These are phyloP conservation scores for Garcia nutans DNA, from an alignment of 345 rosid species.

Conservation along the genomic window DNA sequence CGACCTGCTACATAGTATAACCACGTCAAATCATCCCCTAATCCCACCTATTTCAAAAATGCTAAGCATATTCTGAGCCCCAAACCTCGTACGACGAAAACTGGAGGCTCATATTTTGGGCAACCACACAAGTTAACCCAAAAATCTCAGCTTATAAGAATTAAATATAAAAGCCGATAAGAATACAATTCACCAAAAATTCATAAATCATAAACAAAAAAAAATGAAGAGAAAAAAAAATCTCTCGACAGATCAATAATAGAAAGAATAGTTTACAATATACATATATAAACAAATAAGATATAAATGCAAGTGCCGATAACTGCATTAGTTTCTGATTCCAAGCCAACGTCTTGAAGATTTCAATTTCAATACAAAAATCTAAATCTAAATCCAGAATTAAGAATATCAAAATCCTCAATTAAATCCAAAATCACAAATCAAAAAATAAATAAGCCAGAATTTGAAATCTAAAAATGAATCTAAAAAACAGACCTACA, in stretches of 20 bases:
- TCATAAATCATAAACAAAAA: background rate
- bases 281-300: no score
- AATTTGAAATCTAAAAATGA: background rate
- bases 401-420: background rate
- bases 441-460: background rate
- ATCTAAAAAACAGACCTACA: constrained; percentile 60
- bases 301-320: background rate
- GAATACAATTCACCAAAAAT: background rate
- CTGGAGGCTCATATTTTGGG: background rate
- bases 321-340: background rate
- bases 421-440: background rate
- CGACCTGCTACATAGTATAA: background rate
- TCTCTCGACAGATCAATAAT: background rate
- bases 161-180: background rate
- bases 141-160: background rate
- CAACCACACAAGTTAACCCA: background rate
- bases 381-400: background rate
- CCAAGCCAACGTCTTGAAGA: background rate
- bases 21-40: background rate
- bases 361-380: background rate
- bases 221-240: background rate
- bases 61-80: background rate
- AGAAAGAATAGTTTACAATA: background rate
- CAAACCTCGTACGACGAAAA: background rate
- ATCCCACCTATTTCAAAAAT: background rate